Conservation (phyloP, 345 rosid genomes). For the Toxicodendron radicans region DNA sequence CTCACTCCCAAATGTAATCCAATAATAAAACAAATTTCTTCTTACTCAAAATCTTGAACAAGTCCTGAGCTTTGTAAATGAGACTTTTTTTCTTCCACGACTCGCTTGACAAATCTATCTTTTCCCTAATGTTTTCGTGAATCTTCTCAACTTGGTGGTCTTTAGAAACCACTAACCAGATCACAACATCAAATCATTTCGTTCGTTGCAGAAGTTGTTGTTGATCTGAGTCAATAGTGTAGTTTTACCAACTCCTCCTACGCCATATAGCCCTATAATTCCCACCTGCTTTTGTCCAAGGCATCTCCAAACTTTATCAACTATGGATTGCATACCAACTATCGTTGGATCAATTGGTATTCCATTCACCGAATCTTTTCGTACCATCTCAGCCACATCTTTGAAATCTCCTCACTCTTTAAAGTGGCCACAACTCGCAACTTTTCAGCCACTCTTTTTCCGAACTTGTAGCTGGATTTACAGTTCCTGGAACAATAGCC, state of each 20-base stretch:
- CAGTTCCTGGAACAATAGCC: slow-evolving; percentile 2
- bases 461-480: slow-evolving; percentile 12
- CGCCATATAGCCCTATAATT: slow-evolving; percentile 8
- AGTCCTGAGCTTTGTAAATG: not conserved
- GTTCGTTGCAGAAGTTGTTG: not conserved
- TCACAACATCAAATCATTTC: slow-evolving; percentile 3
- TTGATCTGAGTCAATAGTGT: not conserved
- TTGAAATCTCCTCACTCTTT: not conserved
- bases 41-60: not conserved
- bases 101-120: not conserved
- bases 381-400: not conserved
- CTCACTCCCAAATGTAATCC: slow-evolving; percentile 2
- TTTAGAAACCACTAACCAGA: not conserved
- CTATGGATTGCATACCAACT: slow-evolving; percentile 1
- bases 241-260: slow-evolving; percentile 10
- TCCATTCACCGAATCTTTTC: not conserved
- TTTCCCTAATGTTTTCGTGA: not conserved
- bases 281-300: not conserved
- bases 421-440: not conserved
- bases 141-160: not conserved
- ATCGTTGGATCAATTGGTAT: not conserved
- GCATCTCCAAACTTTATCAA: slow-evolving; percentile 15
- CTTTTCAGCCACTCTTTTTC: not conserved
- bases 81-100: not conserved
- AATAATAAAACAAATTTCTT: slow-evolving; percentile 3